Evolutionary conservation across 2,329 filamentous ascomycete genomes (phyloP).

Genomic region (Aspergillus caelatus): DNA sequence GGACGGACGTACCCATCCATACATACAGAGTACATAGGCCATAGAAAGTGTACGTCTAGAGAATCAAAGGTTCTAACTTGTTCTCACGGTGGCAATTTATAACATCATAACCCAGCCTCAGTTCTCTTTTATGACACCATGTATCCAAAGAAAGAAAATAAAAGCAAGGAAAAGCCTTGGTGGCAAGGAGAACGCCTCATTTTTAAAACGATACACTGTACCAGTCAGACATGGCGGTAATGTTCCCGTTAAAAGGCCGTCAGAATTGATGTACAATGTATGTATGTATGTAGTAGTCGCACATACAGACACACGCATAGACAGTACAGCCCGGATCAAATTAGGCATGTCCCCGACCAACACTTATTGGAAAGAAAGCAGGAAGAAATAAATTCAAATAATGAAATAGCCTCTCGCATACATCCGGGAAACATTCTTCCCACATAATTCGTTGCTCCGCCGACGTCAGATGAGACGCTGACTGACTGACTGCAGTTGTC

Average conservation of each 20-base stretch:
- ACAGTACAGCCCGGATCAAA: background rate
- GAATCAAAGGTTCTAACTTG: background rate
- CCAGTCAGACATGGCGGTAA: background rate
- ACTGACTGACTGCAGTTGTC: background rate
- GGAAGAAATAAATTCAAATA: background rate
- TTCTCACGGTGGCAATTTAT: background rate
- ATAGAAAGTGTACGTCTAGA: background rate
- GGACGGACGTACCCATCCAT: background rate
- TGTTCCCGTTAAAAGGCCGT: background rate
- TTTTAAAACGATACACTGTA: background rate
- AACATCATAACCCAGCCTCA: background rate
- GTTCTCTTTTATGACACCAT: background rate
- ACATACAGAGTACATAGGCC: background rate
- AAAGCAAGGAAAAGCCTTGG: background rate
- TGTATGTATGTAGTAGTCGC: background rate
- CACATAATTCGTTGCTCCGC: constrained; percentile 10
- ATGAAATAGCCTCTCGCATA: background rate
- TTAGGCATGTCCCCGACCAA: background rate
- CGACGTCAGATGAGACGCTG: constrained; percentile 8
- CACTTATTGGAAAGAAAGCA: background rate
- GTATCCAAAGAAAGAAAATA: background rate
- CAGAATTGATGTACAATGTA: background rate
- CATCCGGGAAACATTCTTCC: constrained; percentile 3
- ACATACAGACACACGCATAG: background rate
- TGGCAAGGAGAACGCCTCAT: background rate